phyloP scores from a whole-genome alignment of 2,329 filamentous ascomycete genomes.

The Colletotrichum camelliae region DNA sequence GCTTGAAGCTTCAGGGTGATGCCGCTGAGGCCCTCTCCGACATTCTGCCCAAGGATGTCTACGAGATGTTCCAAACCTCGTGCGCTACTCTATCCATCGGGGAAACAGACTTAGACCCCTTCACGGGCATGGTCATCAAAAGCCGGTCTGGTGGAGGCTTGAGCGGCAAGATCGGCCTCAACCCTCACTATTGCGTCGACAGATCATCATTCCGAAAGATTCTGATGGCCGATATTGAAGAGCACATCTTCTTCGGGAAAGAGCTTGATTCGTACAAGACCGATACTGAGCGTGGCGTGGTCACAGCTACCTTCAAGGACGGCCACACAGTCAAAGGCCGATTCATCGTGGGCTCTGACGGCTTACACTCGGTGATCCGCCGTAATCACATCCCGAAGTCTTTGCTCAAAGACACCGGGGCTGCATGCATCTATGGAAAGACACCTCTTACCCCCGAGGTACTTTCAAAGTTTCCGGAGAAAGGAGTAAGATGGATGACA shows the following conservation, averaged over 20 bases:
- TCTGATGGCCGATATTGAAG: neutral
- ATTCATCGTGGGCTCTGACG: conserved; percentile 67
- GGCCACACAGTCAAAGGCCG: conserved; percentile 63
- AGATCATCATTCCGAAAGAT: neutral
- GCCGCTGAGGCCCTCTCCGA: neutral
- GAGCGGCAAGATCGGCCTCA: conserved; percentile 55
- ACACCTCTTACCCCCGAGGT: neutral
- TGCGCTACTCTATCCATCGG: neutral
- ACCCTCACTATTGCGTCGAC: conserved; percentile 56
- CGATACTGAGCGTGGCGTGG: conserved; percentile 59
- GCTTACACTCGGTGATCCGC: conserved; percentile 66
- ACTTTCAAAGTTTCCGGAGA: neutral
- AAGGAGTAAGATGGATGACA: neutral
- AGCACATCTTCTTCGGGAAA: neutral
- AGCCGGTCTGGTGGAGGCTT: conserved; percentile 47
- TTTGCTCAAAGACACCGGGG: neutral
- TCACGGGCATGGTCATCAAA: neutral
- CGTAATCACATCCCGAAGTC: conserved; percentile 36
- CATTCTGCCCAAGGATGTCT: neutral
- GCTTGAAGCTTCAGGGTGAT: conserved; percentile 51
- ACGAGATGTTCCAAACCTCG: neutral
- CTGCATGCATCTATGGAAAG: neutral
- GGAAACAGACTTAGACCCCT: neutral
- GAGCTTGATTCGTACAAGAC: neutral
- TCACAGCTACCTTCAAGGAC: conserved; percentile 63